These are phyloP conservation scores for Sextonia rubra DNA, from an alignment of 164 flowering plant species.

Conservation along the genomic window DNA sequence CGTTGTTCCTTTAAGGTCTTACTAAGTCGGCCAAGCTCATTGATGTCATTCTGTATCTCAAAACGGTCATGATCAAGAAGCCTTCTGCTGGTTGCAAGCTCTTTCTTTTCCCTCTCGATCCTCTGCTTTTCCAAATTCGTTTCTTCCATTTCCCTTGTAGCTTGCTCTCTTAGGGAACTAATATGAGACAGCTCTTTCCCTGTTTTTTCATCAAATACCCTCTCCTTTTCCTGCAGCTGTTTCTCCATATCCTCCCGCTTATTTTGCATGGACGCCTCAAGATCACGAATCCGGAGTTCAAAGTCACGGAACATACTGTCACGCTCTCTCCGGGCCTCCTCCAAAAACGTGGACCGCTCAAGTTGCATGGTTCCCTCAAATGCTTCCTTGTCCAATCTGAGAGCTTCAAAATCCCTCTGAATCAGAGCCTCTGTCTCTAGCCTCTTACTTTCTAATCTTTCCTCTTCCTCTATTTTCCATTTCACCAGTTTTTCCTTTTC, in stretches of 20 bases:
- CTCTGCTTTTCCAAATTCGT: constrained; percentile 38
- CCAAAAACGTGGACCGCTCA: constrained; percentile 41
- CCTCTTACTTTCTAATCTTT: constrained; percentile 49
- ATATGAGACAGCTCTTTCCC: constrained; percentile 39
- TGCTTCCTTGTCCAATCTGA: constrained; percentile 56
- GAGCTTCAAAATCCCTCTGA: constrained; percentile 54
- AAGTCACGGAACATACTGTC: constrained; percentile 44
- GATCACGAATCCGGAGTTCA: constrained; percentile 47
- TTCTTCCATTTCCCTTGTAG: constrained; percentile 54
- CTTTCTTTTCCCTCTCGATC: constrained; percentile 49
- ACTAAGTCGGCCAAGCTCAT: constrained; percentile 55
- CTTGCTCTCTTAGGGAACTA: constrained; percentile 41
- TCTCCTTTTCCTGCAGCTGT: constrained; percentile 37
- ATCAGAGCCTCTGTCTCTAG: constrained; percentile 29
- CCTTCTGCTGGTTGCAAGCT: constrained; percentile 34
- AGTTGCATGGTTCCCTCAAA: constrained; percentile 56
- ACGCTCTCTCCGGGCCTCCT: constrained; percentile 44
- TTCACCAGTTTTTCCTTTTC: constrained; percentile 51
- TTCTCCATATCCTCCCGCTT: constrained; percentile 53
- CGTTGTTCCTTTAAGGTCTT: constrained; percentile 57
- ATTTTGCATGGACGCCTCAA: constrained; percentile 43
- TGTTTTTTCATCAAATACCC: constrained; percentile 44
- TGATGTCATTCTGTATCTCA: constrained; percentile 65
- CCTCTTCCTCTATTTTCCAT: constrained; percentile 40
- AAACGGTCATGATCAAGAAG: constrained; percentile 54